Base-by-base conservation (phyloP, 75 land plant genomes). In the Picea glauca region DNA sequence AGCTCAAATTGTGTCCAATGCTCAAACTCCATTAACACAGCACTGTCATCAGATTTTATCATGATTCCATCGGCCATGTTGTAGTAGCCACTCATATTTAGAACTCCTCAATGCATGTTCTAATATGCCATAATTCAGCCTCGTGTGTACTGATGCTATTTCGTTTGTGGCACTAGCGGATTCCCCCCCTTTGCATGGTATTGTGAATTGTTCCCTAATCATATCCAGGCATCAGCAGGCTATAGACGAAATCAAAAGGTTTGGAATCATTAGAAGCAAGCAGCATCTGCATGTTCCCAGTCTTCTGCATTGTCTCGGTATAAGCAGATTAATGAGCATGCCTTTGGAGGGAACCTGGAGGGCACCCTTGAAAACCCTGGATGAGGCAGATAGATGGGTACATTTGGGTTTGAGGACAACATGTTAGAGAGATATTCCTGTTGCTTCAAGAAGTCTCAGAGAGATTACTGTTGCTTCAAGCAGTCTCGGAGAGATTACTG, bases 21-120 rank as follows among this genome's bases (percentile, higher is more conserved):
- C 59, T 80, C 67, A 80, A 93, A 89, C 18, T 73, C 75, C 23
- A 65, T 17, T 13, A 93, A 79, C 7, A 93, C 91, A 30, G 91
- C 84, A 46, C 74, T 89, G 77, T 93, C 95, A 21, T 89, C 91
- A 14, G 95, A 93, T 56, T 87, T 87, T 75, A 93, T 85, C 33
- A 85, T 15, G 21, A 93, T 54, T 31, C 32, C 23, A 13, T 74
- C 58, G 8, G 33, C 13, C 18, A 54, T 46, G 14, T 23, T 54
- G 26, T 50, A 20, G 17, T 21, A 74, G 11, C 32, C 32, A 12
- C 31, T 4, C 26, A 1, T 13, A 26, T 13, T 74, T 56, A 74
- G 50, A 21, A 46, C 76, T 40, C 43, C 43, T 40, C 43, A 40
- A 40, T 4, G 43, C 43, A 40, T 4, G 43, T 40, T 40, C 43